Evolutionary conservation across 208 protist species (phyloP), one percentile per base, ranked within the genome.

Genomic region (Leishmania arabica): DNA sequence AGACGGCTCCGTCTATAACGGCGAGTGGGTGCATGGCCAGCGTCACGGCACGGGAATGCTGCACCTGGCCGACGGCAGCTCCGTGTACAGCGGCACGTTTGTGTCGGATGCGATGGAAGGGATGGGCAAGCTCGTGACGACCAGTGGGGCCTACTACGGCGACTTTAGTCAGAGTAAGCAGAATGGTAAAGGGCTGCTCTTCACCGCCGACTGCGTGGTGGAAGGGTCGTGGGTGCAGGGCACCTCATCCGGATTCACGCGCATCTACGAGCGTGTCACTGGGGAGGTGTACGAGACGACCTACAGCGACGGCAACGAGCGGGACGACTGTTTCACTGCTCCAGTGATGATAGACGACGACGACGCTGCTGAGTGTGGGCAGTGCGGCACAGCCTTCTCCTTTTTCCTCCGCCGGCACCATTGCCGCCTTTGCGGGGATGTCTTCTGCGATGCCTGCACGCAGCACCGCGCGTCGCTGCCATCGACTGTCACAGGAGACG

Each of bases 391-490:
- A 0, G 53, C 84, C 34, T 99, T 99, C 84, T 88, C 79, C 40
- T 82, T 98, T 31, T 96, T 99, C 69, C 84, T 93, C 2, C 91
- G 95, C 21, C 92, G 94, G 8, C 95, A 97, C 83, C 97, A 99
- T 84, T 99, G 98, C 86, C 93, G 98, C 40, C 78, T 98, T 37
- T 99, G 98, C 84, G 98, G 98, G 2, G 79, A 94, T 24, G 86
- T 99, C 15, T 94, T 97, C 77, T 99, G 97, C 81, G 91, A 95
- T 73, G 76, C 84, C n/a, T 99, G 97, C 89, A 88, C 93, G 19
- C 86, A 91, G 77, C 81, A 86, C 64, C 88, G 93, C 5, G 93
- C 92, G 0, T 72, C 83, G 13, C 81, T 98, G 77, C 94, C 95
- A 6, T 13, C 75, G 5, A 92, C 95, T 80, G 94, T 96, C 79